Evolutionary conservation across 2,329 filamentous ascomycete genomes (phyloP), one percentile per base, ranked within the genome.

Genomic region (Colletotrichum costaricense): DNA sequence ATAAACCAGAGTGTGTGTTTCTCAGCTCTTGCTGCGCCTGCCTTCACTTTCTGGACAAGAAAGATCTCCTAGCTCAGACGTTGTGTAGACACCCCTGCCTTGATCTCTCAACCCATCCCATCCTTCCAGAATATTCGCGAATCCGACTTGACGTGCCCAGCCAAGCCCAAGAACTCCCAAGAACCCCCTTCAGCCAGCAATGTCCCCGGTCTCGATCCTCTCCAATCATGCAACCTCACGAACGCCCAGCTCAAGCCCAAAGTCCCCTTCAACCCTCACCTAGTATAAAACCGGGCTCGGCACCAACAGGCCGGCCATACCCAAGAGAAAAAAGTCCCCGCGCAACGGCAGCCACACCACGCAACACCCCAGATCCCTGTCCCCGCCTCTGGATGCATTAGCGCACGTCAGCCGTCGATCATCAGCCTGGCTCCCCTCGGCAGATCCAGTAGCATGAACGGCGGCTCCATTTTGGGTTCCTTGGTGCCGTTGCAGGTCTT

Each of bases 371-470:
- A 24, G 22, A 70, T 57, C 67, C 67, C 56, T 24, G 67, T 28
- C 42, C 42, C 42, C 19, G 42, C 42, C 42, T 49, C 42, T 49
- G 49, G 55, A 56, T 62, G 67, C 70, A 70, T 69, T 73, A 65
- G 67, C 55, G 55, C 59, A 65, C 46, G 60, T 57, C 66, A 64
- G 59, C 60, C 52, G 46, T 65, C 46, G 55, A 62, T 60, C 59
- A 72, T 38, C 33, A 33, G 14, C 11, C 46, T 56, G 54, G 38
- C 38, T 42, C 30, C 12, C 22, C 46, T 54, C 46, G 46, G 46
- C 60, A 69, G 42, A 62, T 57, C 70, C 46, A 60, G 28, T 33
- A 33, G 59, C 70, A 69, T 60, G 46, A 60, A 66, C 24, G 55
- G 30, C 30, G 54, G 19, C 14, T 11, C 28, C 12, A 38, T 49